phyloP scores from a whole-genome alignment of 306 rosid species.

The Glycine latifolia region DNA sequence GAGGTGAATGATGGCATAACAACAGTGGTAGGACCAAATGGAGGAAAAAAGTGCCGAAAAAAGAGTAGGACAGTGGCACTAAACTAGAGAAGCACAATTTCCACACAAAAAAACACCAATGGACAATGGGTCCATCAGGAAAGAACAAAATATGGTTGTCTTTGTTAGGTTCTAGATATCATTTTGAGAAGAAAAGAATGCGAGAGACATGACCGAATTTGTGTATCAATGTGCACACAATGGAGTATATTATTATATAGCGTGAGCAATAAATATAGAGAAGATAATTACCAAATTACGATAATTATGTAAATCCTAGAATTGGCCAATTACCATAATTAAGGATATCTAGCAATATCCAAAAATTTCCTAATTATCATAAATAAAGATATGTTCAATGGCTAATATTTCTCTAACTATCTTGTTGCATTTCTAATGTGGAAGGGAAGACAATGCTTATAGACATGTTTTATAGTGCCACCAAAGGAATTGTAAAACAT shows the following conservation, averaged over 20 bases:
- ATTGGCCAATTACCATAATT: not conserved
- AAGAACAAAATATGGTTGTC: not conserved
- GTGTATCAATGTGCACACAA: not conserved
- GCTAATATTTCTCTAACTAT: constrained; percentile 30
- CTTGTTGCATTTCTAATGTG: constrained; percentile 37
- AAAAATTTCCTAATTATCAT: not conserved
- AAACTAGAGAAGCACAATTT: not conserved
- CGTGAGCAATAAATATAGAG: not conserved
- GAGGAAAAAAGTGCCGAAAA: not conserved
- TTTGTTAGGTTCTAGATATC: not conserved
- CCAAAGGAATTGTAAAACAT: constrained; percentile 83
- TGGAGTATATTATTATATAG: not conserved
- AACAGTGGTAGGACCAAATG: not conserved
- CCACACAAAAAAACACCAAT: not conserved
- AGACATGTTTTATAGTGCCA: constrained; percentile 95
- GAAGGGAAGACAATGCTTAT: constrained; percentile 98
- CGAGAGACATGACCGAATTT: not conserved
- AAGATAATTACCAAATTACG: not conserved
- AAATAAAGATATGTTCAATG: not conserved
- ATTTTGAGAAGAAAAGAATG: not conserved
- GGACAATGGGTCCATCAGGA: not conserved
- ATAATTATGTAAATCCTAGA: not conserved
- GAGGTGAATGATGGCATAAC: not conserved
- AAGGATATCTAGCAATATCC: not conserved
- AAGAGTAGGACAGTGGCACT: not conserved